Evolutionary conservation across 176 grass and related monocot species (phyloP), one percentile per base, ranked within the genome.

Genomic region (Oropetium thomaeum): DNA sequence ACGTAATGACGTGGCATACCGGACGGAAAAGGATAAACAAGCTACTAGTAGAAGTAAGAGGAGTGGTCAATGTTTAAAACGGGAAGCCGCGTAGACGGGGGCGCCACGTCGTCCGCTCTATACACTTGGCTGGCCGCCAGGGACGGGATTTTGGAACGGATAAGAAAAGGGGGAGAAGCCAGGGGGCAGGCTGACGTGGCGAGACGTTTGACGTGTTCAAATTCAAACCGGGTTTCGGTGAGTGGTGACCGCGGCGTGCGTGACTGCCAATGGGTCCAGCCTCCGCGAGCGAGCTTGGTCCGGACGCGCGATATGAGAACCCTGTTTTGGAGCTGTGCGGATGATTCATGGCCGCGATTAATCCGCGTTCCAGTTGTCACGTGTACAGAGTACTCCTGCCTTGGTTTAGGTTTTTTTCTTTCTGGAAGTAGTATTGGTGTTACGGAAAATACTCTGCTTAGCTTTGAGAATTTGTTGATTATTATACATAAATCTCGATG

Each of bases 171-270:
- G 4, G 43, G 7, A 11, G n/a, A n/a, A n/a, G n/a, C n/a, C n/a
- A n/a, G n/a, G n/a, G n/a, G n/a, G n/a, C n/a, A n/a, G 33, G 25
- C 14, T 27, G 57, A 75, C 57, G 72, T 75, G 72, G 72, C 72
- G 27, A 29, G 43, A 37, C 25, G 57, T 27, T n/a, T 49, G 75
- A 78, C 75, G 75, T 78, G 75, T 63, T 76, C 41, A 62, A 76
- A 63, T 63, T 76, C 41, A 62, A 76, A 63, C 53, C 16, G 15
- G 17, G 57, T 58, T 26, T 34, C 40, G 33, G 12, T 25, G n/a
- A n/a, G n/a, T n/a, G n/a, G n/a, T 31, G 20, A 9, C 66, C 7
- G 6, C 17, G 8, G 25, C 11, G 2, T 9, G 58, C 27, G 58
- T 2, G 74, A 30, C 73, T 26, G 73, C 10, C 27, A 6, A 28